Percentiles rank a stretch among this genome's conserved stretches.
Evolutionary conservation across 306 rosid genomes (phyloP).

Genomic region (Castanea mollissima): DNA sequence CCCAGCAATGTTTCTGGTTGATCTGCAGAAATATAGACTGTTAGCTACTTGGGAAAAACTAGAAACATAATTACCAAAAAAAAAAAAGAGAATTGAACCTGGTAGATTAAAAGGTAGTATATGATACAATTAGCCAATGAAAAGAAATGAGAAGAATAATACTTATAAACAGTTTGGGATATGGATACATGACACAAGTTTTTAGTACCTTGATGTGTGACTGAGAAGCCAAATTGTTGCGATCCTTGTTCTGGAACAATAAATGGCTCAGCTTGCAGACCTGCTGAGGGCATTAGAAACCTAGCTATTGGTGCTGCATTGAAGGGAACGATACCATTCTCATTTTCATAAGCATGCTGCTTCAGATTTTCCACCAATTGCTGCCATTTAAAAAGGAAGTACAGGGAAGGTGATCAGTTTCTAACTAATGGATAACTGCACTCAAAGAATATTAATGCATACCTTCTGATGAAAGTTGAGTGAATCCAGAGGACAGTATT

Average conservation of each 20-base stretch:
- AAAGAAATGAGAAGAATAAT: not conserved
- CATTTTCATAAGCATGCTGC: slow-evolving; percentile 37
- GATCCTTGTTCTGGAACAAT: slow-evolving; percentile 23
- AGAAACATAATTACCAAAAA: not conserved
- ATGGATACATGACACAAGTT: not conserved
- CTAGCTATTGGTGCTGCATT: slow-evolving; percentile 14
- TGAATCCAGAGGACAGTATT: slow-evolving; percentile 20
- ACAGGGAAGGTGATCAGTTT: slow-evolving; percentile 2
- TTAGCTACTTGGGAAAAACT: not conserved
- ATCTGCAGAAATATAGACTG: slow-evolving; percentile 26
- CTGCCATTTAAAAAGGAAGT: slow-evolving; percentile 29
- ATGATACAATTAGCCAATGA: not conserved
- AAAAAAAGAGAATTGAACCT: not conserved
- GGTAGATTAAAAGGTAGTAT: not conserved
- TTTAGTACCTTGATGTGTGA: slow-evolving; percentile 35
- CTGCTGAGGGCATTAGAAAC: slow-evolving; percentile 17
- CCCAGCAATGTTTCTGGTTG: slow-evolving; percentile 18
- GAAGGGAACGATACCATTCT: slow-evolving; percentile 10
- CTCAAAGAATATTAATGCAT: not conserved
- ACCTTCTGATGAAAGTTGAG: slow-evolving; percentile 29
- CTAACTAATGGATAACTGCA: not conserved
- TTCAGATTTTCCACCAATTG: slow-evolving; percentile 34
- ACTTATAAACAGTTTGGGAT: too few species aligned
- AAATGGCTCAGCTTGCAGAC: slow-evolving; percentile 18
- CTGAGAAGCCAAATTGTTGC: slow-evolving; percentile 12